Evolutionary conservation across 768 basidiomycete genomes (phyloP).

Genomic region (Rhizopogon roseolus): DNA sequence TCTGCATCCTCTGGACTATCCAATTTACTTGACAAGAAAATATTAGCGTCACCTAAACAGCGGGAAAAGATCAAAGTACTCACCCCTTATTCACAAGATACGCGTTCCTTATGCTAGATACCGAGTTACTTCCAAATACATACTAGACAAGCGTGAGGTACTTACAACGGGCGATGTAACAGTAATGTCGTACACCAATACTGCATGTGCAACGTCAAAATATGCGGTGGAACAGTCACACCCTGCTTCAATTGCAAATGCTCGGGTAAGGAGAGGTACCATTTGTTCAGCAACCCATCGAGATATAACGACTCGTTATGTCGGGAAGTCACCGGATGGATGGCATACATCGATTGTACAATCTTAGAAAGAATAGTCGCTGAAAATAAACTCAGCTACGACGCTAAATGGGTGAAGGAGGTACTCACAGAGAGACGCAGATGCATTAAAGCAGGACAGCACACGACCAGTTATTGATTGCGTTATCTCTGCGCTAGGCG

Average conservation of each 20-base stretch:
- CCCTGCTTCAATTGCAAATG: conserved; percentile 62
- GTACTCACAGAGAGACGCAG: conserved; percentile 63
- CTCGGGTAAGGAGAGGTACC: conserved; percentile 68
- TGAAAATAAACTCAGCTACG: conserved; percentile 22
- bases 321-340: conserved; percentile 50
- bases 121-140: neutral
- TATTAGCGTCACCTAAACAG: neutral
- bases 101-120: conserved; percentile 21
- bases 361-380: conserved; percentile 67
- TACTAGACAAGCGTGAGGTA: conserved; percentile 9
- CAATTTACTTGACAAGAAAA: conserved; percentile 21
- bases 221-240: conserved; percentile 50
- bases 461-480: conserved; percentile 40
- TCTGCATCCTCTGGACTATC: conserved; percentile 48
- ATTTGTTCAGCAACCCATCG: conserved; percentile 64
- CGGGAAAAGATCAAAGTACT: conserved; percentile 9
- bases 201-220: conserved; percentile 78
- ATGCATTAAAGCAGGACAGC: conserved; percentile 75
- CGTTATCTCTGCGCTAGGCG: conserved; percentile 11
- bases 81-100: conserved; percentile 33
- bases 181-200: conserved; percentile 79
- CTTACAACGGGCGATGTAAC: conserved; percentile 78
- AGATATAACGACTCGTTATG: conserved; percentile 52
- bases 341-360: conserved; percentile 67
- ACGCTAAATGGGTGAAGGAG: neutral